Conservation (phyloP, 495 filamentous ascomycete species). For the Neurospora tetraspora region DNA sequence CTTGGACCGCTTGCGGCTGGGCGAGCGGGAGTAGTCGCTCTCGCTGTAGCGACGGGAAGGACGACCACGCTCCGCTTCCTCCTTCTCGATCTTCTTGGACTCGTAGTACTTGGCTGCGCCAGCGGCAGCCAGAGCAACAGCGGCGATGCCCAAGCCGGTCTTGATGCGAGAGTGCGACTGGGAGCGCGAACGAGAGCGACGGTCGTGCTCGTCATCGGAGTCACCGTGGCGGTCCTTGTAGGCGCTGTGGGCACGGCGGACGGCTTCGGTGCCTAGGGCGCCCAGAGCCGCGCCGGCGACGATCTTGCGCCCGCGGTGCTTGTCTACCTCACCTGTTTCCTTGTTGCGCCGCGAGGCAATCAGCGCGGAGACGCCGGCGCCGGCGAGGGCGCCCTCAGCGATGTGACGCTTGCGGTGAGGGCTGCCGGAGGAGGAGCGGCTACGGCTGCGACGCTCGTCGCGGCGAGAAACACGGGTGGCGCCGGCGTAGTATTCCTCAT, state of each 20-base stretch:
- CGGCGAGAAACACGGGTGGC: constrained; percentile 30
- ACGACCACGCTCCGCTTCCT: constrained; percentile 57
- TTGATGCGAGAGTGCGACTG: constrained; percentile 48
- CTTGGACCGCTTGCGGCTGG: constrained; percentile 38
- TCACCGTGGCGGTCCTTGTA: constrained; percentile 57
- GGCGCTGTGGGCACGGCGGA: constrained; percentile 60
- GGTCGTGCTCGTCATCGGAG: constrained; percentile 30
- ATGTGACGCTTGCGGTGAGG: constrained; percentile 65
- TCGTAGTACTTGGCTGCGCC: constrained; percentile 69
- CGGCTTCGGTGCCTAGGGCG: constrained; percentile 69
- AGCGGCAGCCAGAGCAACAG: constrained; percentile 63
- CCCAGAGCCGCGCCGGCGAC: constrained; percentile 74
- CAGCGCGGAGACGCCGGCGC: constrained; percentile 65
- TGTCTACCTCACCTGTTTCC: constrained; percentile 41
- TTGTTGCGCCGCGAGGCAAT: constrained; percentile 57
- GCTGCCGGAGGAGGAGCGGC: constrained; percentile 28
- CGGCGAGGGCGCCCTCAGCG: constrained; percentile 78
- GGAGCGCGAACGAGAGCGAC: constrained; percentile 40
- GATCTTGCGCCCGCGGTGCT: constrained; percentile 61
- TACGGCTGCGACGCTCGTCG: constrained; percentile 12
- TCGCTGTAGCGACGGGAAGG: constrained; percentile 52
- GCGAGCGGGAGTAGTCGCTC: constrained; percentile 22
- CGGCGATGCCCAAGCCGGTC: constrained; percentile 66
- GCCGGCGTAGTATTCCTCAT: constrained; percentile 35
- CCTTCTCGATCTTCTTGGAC: constrained; percentile 55